Percentiles rank a stretch among this genome's conserved stretches.
Evolutionary conservation across 2,329 filamentous ascomycete genomes (phyloP).

Genomic region (Herpotrichia juniperi): DNA sequence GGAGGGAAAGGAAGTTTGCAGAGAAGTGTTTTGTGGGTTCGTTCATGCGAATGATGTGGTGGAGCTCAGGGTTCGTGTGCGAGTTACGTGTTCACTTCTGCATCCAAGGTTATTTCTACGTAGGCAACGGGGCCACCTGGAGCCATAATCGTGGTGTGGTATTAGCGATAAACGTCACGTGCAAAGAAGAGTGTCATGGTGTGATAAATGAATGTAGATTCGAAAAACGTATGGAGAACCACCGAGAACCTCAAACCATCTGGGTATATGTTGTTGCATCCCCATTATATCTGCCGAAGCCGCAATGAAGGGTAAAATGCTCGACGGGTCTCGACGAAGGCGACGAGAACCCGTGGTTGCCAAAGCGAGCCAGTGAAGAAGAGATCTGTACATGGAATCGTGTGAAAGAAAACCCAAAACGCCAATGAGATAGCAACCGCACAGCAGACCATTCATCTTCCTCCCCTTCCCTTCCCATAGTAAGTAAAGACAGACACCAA

Average conservation of each 20-base stretch:
- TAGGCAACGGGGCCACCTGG: too few relatives aligned
- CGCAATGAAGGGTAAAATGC: slow-evolving; percentile 1
- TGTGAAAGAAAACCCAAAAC: slow-evolving; percentile 1
- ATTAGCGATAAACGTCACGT: neutral
- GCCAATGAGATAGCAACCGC: slow-evolving; percentile 1
- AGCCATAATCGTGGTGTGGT: too few relatives aligned
- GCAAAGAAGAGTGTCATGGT: neutral
- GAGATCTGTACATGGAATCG: slow-evolving; percentile 10
- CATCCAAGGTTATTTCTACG: too few relatives aligned
- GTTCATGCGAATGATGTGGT: too few relatives aligned
- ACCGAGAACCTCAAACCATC: neutral
- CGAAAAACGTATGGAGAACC: too few relatives aligned
- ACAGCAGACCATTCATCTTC: neutral
- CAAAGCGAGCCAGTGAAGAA: slow-evolving; percentile 1
- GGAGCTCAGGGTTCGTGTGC: too few relatives aligned
- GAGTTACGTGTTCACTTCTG: too few relatives aligned
- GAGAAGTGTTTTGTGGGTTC: too few relatives aligned
- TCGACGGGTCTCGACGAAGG: slow-evolving; percentile 2
- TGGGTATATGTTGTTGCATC: neutral
- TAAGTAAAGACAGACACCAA: slow-evolving; percentile 1
- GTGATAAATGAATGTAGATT: neutral
- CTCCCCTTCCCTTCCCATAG: neutral
- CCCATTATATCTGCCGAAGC: neutral
- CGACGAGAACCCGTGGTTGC: neutral
- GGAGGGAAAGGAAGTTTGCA: too few relatives aligned